Evolutionary conservation across 306 rosid genomes (phyloP), one percentile per base, ranked within the genome.

Genomic region (Inga oerstediana): DNA sequence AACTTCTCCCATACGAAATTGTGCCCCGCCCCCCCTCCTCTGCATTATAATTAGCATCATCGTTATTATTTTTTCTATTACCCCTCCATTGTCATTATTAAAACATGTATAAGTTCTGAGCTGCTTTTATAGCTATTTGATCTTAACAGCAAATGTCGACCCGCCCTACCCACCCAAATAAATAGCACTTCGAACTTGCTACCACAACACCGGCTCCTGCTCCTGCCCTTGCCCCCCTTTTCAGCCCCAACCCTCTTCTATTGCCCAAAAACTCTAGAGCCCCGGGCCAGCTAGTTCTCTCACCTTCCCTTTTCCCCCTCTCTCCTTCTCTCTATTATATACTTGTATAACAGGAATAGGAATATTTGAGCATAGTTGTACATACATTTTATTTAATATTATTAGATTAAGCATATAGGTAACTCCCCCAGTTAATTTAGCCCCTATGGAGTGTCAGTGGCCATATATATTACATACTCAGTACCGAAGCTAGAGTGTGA

Each of bases 101-200:
- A 80, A 64, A 56, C 85, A 58, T 74, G 35, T 58, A 22, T 8
- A n/a, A 39, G 43, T 65, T 20, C 58, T 54, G 32, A 1, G 45
- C 8, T 45, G 20, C 80, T 78, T 81, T 75, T 79, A 30, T 44
- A 72, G 59, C 76, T 67, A 66, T 72, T 65, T 14, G 12, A 48
- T 48, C 88, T 82, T 66, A 79, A 76, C 86, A 75, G 2, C 22
- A 68, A 51, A 44, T 44, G n/a, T 3, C 4, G 17, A 17, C 3
- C 74, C 22, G 68, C 48, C 66, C 6, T 7, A 62, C 39, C 79
- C n/a, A 61, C 17, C 35, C 84, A 75, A 81, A 81, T 79, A 79
- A 76, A 84, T 81, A 67, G 64, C 45, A 51, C 37, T 59, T 16
- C 1, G 66, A 59, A 22, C 32, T 59, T 59, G 34, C 32, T 10